Conservation (phyloP, 768 basidiomycete species). For the Mycena polygramma region DNA sequence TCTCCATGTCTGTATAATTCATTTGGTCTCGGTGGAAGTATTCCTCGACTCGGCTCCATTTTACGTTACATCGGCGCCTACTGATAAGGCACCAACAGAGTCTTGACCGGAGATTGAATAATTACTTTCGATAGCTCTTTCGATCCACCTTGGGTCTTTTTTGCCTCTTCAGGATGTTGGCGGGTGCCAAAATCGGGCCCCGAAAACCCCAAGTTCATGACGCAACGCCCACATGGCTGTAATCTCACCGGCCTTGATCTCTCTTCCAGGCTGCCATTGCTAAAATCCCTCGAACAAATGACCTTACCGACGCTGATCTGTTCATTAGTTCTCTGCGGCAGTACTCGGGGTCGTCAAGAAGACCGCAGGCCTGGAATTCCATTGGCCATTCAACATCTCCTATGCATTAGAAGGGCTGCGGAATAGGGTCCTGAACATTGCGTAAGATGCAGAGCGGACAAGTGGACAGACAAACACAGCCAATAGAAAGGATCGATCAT, state of each 20-base stretch:
- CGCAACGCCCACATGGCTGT: slow-evolving; percentile 36
- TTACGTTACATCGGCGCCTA: slow-evolving; percentile 30
- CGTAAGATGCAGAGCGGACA: slow-evolving; percentile 27
- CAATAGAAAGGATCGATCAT: slow-evolving; percentile 26
- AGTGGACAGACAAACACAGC: not conserved
- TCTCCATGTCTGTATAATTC: not conserved
- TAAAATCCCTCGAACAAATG: not conserved
- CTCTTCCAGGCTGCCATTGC: not conserved
- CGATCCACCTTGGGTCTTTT: slow-evolving; percentile 24
- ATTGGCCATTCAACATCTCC: not conserved
- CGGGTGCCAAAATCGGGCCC: not conserved
- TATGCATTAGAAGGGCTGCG: slow-evolving; percentile 17
- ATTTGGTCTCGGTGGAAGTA: slow-evolving; percentile 15
- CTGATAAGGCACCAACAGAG: slow-evolving; percentile 33
- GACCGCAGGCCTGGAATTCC: slow-evolving; percentile 3
- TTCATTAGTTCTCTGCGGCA: slow-evolving; percentile 15
- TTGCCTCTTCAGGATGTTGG: slow-evolving; percentile 14
- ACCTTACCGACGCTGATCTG: not conserved
- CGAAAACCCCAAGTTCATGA: slow-evolving; percentile 28
- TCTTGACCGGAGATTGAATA: slow-evolving; percentile 20
- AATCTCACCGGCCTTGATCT: not conserved
- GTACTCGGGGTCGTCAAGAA: not conserved
- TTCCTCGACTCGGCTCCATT: slow-evolving; percentile 27
- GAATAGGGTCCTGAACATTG: slow-evolving; percentile 16
- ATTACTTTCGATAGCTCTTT: slow-evolving; percentile 6